A percentile compares a stretch with the other conserved stretches of the same genome.
phyloP scores from a whole-genome alignment of 1,284 basidiomycete species.

The Chalciporus sp. region DNA sequence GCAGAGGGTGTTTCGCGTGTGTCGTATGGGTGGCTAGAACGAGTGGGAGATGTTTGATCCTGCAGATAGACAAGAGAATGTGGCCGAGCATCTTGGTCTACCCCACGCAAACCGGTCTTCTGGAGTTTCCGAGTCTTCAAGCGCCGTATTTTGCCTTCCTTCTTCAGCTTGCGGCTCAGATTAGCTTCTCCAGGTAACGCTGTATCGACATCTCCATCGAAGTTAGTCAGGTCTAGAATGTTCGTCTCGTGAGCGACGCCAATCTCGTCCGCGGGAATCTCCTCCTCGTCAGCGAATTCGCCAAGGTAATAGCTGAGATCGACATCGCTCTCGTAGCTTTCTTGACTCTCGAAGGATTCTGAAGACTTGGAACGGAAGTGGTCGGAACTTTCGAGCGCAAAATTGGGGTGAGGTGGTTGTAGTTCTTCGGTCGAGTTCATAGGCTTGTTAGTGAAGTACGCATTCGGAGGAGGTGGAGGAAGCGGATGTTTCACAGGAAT shows the following conservation, averaged over 20 bases:
- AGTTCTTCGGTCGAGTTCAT: slow-evolving; percentile 26
- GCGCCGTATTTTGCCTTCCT: slow-evolving; percentile 71
- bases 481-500: slow-evolving; percentile 10
- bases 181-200: slow-evolving; percentile 62
- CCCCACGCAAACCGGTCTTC: slow-evolving; percentile 19
- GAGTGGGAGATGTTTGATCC: background rate
- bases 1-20: background rate
- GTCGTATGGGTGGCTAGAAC: background rate
- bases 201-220: slow-evolving; percentile 77
- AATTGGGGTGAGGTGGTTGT: slow-evolving; percentile 47
- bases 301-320: slow-evolving; percentile 52
- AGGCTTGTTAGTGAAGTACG: slow-evolving; percentile 2
- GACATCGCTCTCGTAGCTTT: slow-evolving; percentile 40
- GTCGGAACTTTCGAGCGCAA: slow-evolving; percentile 27
- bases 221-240: slow-evolving; percentile 76
- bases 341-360: slow-evolving; percentile 38
- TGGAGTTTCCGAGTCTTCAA: slow-evolving; percentile 47
- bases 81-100: slow-evolving; percentile 7
- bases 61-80: background rate
- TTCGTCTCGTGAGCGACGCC: slow-evolving; percentile 53
- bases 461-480: background rate
- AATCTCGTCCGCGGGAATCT: slow-evolving; percentile 30
- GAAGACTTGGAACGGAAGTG: slow-evolving; percentile 24
- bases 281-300: slow-evolving; percentile 35
- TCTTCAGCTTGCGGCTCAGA: slow-evolving; percentile 62